phyloP scores from a whole-genome alignment of 306 rosid species.

The Cucumis cinereus region DNA sequence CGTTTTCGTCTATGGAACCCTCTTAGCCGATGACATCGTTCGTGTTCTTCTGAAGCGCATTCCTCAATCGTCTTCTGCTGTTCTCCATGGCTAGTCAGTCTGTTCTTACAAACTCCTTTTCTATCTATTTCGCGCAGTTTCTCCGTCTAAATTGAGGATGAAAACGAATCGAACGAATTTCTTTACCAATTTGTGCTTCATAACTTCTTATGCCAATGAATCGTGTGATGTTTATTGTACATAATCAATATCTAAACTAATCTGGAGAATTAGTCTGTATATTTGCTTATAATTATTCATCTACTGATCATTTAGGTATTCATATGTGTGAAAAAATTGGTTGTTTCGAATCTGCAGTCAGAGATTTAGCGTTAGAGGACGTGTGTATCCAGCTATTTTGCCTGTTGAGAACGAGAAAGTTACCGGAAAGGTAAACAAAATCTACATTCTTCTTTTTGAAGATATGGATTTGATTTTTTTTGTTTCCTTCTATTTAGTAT shows the following conservation, averaged over 20 bases:
- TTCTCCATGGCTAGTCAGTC: slow-evolving; percentile 53
- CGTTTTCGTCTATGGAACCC: slow-evolving; percentile 87
- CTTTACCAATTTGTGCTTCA: not conserved
- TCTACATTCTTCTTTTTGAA: not conserved
- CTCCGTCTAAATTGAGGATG: not conserved
- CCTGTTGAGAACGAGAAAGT: slow-evolving; percentile 46
- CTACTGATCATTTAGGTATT: not conserved
- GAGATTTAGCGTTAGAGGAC: slow-evolving; percentile 69
- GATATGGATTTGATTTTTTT: not conserved
- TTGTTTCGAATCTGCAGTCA: slow-evolving; percentile 29
- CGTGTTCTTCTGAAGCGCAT: slow-evolving; percentile 48
- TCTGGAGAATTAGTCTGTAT: not conserved
- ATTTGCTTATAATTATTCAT: not conserved
- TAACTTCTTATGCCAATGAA: not conserved
- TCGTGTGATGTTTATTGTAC: too few relatives aligned
- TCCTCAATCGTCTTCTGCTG: slow-evolving; percentile 46
- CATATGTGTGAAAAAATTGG: not conserved
- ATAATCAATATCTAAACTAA: not conserved
- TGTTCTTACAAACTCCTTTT: slow-evolving; percentile 13
- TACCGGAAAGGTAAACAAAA: slow-evolving; percentile 39
- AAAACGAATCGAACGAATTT: not conserved
- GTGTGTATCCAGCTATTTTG: slow-evolving; percentile 83
- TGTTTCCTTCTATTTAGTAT: not conserved
- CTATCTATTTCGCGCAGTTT: not conserved
- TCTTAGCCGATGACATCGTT: slow-evolving; percentile 72